Evolutionary conservation across 108 stramenopile genomes (phyloP).

Genomic region (Hondaea fermentalgiana): DNA sequence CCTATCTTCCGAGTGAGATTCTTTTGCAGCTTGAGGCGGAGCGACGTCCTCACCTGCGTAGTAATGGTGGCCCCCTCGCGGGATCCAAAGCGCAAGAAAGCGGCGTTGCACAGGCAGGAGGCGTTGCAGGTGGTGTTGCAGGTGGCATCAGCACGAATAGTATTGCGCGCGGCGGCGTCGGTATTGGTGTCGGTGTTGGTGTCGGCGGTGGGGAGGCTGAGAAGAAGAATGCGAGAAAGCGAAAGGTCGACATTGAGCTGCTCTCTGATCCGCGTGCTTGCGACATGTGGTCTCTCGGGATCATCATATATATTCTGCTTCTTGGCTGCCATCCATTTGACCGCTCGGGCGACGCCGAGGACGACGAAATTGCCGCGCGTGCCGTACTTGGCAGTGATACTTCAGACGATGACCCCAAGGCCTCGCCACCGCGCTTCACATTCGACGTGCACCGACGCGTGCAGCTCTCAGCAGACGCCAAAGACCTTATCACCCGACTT

Average conservation of each 20-base stretch:
- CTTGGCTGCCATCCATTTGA: conserved; percentile 25
- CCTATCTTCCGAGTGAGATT: neutral
- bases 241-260: neutral
- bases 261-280: conserved; percentile 54
- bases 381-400: neutral
- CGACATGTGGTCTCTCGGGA: conserved; percentile 82
- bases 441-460: neutral
- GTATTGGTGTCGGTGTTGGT: too few relatives aligned
- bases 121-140: too few relatives aligned
- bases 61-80: neutral
- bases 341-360: neutral
- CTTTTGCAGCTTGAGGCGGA: neutral
- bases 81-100: too few relatives aligned
- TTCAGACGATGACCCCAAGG: neutral
- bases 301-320: conserved; percentile 78
- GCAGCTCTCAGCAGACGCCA: neutral
- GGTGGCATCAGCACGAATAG: too few relatives aligned
- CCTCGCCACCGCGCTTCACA: neutral
- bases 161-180: too few relatives aligned
- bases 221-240: too few relatives aligned
- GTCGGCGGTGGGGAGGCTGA: too few relatives aligned
- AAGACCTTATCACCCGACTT: neutral
- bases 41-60: neutral
- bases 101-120: too few relatives aligned
- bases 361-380: neutral